phyloP scores from a whole-genome alignment of 78 protist species.

The Cavenderia fasciculata region DNA sequence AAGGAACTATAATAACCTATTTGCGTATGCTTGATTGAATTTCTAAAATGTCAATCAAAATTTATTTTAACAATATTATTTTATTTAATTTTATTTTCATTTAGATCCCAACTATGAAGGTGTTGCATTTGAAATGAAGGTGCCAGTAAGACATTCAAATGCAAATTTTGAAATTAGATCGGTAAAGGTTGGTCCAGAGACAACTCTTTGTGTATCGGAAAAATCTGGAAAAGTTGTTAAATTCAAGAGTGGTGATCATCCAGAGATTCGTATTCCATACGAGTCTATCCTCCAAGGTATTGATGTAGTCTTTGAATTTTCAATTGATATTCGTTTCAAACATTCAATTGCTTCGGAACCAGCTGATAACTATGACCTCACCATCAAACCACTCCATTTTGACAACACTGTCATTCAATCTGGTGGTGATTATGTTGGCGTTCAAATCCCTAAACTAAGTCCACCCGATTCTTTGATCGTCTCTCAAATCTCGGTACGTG shows the following conservation, averaged over 20 bases:
- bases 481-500: not conserved
- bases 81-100: too few relatives aligned
- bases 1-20: too few relatives aligned
- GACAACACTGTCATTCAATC: not conserved
- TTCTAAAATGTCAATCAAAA: too few relatives aligned
- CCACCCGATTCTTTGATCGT: conserved; percentile 2
- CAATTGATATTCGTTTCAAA: not conserved
- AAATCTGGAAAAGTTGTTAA: not conserved
- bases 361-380: not conserved
- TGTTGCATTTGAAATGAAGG: not conserved
- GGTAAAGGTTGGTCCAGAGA: conserved; percentile 3
- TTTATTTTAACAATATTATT: too few relatives aligned
- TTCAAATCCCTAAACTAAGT: not conserved
- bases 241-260: not conserved
- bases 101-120: too few relatives aligned
- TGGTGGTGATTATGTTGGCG: not conserved
- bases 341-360: not conserved
- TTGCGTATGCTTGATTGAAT: too few relatives aligned
- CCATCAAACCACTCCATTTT: conserved; percentile 3
- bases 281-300: not conserved
- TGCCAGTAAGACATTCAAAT: not conserved
- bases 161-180: not conserved
- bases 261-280: not conserved
- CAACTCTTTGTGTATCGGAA: not conserved
- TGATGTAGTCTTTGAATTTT: not conserved